phyloP scores from a whole-genome alignment of 2,329 filamentous ascomycete genomes.

The Phyllosticta citrichinensis region DNA sequence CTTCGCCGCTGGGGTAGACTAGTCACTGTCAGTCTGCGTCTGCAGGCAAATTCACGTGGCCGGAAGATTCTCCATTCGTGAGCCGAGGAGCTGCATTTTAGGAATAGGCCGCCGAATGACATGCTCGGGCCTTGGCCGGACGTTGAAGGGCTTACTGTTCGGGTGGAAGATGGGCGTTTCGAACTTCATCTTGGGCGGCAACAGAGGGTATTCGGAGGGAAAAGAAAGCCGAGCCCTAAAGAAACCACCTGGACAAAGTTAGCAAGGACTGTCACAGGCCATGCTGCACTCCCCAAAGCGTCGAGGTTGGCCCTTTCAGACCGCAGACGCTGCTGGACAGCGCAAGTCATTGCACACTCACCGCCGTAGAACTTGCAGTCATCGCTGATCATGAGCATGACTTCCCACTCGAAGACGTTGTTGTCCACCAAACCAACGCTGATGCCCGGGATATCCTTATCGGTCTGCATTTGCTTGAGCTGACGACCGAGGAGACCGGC shows the following conservation, averaged over 20 bases:
- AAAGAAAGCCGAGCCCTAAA: conserved; percentile 94
- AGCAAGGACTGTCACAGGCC: not conserved
- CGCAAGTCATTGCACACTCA: conserved; percentile 33
- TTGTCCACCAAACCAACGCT: conserved; percentile 80
- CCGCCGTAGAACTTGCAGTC: conserved; percentile 91
- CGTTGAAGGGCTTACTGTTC: conserved; percentile 54
- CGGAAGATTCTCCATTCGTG: too few species aligned
- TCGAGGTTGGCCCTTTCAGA: too few species aligned
- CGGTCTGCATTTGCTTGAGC: conserved; percentile 86
- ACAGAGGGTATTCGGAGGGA: conserved; percentile 91
- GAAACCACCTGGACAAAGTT: conserved; percentile 55
- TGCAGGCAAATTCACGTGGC: not conserved
- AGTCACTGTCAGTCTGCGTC: not conserved
- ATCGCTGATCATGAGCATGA: conserved; percentile 97
- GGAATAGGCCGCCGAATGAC: not conserved
- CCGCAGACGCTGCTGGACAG: not conserved
- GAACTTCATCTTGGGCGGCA: conserved; percentile 94
- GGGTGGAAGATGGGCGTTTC: conserved; percentile 92
- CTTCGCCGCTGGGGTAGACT: conserved; percentile 87
- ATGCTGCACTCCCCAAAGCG: not conserved
- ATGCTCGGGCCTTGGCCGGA: not conserved
- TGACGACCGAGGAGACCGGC: conserved; percentile 71
- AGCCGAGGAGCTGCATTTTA: too few species aligned
- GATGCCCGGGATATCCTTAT: conserved; percentile 87
- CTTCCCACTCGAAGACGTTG: conserved; percentile 95